phyloP scores from a whole-genome alignment of 2,329 filamentous ascomycete species.

The Diaporthe sp. region DNA sequence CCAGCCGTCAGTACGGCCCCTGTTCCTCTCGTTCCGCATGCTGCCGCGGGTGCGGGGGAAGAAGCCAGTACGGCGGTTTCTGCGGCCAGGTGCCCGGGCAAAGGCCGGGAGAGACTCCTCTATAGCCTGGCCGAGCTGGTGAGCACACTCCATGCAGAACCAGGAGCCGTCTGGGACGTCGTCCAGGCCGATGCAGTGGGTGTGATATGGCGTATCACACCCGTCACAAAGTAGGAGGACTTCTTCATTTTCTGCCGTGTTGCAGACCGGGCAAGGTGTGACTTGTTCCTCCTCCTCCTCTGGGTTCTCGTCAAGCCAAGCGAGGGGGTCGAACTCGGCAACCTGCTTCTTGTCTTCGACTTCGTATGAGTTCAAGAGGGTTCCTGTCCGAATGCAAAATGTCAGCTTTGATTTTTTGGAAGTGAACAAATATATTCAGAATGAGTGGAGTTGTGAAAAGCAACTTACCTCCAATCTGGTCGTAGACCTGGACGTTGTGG shows the following conservation, averaged over 20 bases:
- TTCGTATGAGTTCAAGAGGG: constrained; percentile 68
- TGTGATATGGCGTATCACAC: constrained; percentile 92
- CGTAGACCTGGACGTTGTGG: constrained; percentile 88
- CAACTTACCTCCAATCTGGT: constrained; percentile 81
- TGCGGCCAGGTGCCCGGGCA: constrained; percentile 45
- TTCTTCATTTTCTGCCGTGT: constrained; percentile 84
- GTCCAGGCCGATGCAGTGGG: constrained; percentile 89
- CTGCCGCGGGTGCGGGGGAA: constrained; percentile 70
- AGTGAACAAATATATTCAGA: not conserved
- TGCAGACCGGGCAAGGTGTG: constrained; percentile 88
- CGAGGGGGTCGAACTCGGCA: constrained; percentile 86
- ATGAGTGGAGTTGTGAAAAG: not conserved
- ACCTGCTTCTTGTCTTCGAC: constrained; percentile 91
- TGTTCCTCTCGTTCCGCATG: constrained; percentile 68
- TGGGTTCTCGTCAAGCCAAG: constrained; percentile 78
- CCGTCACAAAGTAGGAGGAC: constrained; percentile 90
- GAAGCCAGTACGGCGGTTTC: constrained; percentile 52
- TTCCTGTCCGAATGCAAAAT: constrained; percentile 59
- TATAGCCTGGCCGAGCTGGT: constrained; percentile 60
- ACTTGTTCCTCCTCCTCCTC: constrained; percentile 79
- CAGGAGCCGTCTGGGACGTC: constrained; percentile 82
- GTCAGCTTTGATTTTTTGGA: constrained; percentile 42
- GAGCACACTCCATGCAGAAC: constrained; percentile 90
- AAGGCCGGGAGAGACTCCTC: constrained; percentile 49
- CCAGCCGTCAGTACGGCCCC: constrained; percentile 85